Evolutionary conservation across 805 yeast genomes (phyloP).

Genomic region (Wickerhamiella sergipiensis): DNA sequence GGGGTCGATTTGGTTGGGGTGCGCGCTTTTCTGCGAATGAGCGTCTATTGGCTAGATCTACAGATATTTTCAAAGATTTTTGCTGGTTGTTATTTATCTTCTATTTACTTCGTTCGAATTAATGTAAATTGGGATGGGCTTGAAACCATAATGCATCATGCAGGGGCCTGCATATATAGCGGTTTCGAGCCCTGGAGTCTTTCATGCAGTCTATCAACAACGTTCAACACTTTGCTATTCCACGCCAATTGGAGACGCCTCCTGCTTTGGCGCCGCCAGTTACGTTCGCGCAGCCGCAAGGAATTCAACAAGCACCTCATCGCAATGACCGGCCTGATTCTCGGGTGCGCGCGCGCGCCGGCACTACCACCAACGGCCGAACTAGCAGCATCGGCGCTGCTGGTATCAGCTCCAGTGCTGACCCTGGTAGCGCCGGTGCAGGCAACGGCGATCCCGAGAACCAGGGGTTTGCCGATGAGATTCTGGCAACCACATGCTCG

Average conservation of each 20-base stretch:
- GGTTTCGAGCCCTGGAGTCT: not conserved
- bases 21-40: too few species aligned
- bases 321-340: not conserved
- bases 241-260: not conserved
- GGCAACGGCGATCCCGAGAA: not conserved
- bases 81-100: too few species aligned
- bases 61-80: too few species aligned
- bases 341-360: too few species aligned
- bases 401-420: not conserved
- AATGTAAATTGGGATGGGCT: too few species aligned
- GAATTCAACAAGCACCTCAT: not conserved
- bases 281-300: not conserved
- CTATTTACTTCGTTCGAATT: too few species aligned
- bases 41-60: too few species aligned
- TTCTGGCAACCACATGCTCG: not conserved
- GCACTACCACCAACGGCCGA: too few species aligned
- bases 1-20: too few species aligned
- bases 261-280: not conserved
- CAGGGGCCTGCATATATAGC: not conserved
- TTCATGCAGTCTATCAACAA: not conserved
- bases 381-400: not conserved
- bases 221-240: not conserved
- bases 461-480: not conserved
- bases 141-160: not conserved
- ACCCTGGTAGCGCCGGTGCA: not conserved